Evolutionary conservation across 129 eudicot species (phyloP).

Genomic region (Saposhnikovia divaricata): DNA sequence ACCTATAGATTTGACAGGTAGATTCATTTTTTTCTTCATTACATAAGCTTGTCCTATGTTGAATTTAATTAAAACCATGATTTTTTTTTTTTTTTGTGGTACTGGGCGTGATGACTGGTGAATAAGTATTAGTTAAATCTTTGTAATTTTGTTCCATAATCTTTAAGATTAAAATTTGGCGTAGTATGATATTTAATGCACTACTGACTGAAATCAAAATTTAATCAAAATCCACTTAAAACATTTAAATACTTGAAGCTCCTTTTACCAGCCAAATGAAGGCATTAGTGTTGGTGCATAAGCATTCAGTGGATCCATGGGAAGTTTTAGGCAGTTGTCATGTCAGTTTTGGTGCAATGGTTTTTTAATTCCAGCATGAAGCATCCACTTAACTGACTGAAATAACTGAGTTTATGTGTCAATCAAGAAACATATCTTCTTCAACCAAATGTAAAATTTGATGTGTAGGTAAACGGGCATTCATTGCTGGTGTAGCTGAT

Average conservation of each 20-base stretch:
- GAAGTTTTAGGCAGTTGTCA: neutral
- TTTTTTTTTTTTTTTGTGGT: neutral
- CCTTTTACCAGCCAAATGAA: neutral
- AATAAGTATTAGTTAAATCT: neutral
- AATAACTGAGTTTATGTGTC: neutral
- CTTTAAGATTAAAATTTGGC: neutral
- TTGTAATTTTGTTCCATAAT: neutral
- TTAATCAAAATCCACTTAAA: too few species aligned
- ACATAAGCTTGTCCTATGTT: neutral
- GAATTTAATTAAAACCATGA: neutral
- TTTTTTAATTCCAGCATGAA: neutral
- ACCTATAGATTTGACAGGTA: conserved; percentile 77
- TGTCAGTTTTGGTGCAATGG: neutral
- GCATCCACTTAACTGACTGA: neutral
- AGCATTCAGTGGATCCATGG: neutral
- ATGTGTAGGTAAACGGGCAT: conserved; percentile 76
- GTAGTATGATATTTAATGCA: neutral
- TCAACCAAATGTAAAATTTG: neutral
- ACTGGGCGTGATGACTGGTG: neutral
- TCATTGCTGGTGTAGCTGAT: conserved; percentile 96
- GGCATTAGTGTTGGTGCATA: neutral
- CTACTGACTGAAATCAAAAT: neutral
- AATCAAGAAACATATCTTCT: neutral
- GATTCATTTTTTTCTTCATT: conserved; percentile 3
- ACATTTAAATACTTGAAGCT: neutral